Percentiles rank a stretch among this genome's conserved stretches.
These are phyloP conservation scores for Fusarium humuli DNA, from an alignment of 2,329 filamentous ascomycete genomes.

Conservation along the genomic window DNA sequence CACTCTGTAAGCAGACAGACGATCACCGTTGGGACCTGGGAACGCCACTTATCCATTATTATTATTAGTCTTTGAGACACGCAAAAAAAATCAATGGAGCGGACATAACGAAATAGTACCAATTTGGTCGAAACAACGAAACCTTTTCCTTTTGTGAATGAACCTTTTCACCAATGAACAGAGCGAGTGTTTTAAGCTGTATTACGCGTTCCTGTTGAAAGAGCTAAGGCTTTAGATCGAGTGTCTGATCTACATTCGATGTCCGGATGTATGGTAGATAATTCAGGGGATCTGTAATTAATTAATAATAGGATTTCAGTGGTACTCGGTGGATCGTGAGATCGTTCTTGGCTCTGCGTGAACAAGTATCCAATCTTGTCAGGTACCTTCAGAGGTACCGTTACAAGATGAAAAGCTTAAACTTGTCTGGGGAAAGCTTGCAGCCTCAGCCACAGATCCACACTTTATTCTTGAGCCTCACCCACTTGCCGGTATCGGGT, in stretches of 20 bases:
- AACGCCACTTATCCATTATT: constrained; percentile 37
- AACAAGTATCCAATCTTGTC: neutral
- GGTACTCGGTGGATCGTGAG: neutral
- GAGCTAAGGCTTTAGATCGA: neutral
- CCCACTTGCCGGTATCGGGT: neutral
- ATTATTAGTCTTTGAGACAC: constrained; percentile 26
- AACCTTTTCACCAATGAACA: neutral
- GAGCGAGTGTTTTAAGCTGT: neutral
- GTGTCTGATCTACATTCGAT: neutral
- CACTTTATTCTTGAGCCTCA: neutral
- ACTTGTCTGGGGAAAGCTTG: constrained; percentile 2
- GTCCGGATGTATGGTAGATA: neutral
- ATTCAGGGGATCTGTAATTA: neutral
- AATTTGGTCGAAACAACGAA: neutral
- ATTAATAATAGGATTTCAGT: neutral
- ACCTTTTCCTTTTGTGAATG: constrained; percentile 1
- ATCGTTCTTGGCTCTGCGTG: neutral
- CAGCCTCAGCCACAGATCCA: constrained; percentile 1
- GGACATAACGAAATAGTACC: constrained; percentile 25
- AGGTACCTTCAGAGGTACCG: neutral
- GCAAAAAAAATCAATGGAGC: constrained; percentile 29
- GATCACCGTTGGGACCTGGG: constrained; percentile 20
- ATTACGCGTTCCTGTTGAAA: neutral
- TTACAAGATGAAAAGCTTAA: constrained; percentile 8
- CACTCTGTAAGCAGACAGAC: constrained; percentile 31